Evolutionary conservation across 169 alveolate species (phyloP).

Genomic region (Perkinsus marinus): DNA sequence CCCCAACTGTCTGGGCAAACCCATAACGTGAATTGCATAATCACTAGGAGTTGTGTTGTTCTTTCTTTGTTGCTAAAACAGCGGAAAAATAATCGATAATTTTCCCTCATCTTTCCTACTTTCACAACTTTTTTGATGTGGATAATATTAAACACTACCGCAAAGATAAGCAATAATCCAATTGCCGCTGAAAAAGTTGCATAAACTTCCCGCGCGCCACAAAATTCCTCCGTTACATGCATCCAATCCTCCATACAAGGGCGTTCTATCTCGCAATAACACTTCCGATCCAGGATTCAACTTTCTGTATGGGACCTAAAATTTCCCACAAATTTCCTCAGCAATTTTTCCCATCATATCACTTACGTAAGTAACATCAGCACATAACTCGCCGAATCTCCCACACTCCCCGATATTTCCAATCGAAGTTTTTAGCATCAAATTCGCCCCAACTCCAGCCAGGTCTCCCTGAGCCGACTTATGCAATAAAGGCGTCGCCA

Average conservation of each 20-base stretch:
- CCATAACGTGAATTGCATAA: background rate
- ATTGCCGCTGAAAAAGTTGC: background rate
- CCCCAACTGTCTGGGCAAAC: background rate
- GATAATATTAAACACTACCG: background rate
- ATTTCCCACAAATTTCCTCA: too few species aligned
- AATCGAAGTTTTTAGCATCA: background rate
- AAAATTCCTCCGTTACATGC: background rate
- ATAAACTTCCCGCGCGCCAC: background rate
- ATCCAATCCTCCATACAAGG: background rate
- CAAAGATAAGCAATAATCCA: background rate
- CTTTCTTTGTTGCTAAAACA: background rate
- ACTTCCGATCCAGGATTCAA: background rate
- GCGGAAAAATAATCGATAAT: background rate
- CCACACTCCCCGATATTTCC: background rate
- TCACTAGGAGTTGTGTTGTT: background rate
- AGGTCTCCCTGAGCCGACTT: background rate
- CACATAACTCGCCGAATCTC: background rate
- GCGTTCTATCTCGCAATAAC: background rate
- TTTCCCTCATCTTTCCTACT: background rate
- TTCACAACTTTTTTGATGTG: background rate
- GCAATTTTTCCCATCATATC: too few species aligned
- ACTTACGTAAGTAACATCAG: background rate
- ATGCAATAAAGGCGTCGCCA: background rate
- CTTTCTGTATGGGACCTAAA: background rate
- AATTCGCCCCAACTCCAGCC: background rate